phyloP scores from a whole-genome alignment of 345 rosid genomes.

The Camelina neglecta region DNA sequence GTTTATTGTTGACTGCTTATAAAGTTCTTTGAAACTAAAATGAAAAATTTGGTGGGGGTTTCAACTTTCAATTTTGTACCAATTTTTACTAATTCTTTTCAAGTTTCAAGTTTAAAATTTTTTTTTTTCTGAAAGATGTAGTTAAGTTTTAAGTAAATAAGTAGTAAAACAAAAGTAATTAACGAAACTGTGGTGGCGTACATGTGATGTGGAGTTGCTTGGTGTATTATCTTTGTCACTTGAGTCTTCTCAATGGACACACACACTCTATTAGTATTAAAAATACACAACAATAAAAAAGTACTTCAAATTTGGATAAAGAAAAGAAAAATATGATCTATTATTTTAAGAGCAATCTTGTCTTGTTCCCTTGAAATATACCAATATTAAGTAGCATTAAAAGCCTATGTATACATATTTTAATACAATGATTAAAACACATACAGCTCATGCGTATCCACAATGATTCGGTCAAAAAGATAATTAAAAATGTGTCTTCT shows the following conservation, averaged over 20 bases:
- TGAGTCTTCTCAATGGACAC: constrained; percentile 43
- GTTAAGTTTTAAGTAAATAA: background rate
- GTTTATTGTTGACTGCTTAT: constrained; percentile 1
- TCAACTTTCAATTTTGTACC: background rate
- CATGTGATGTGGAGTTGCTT: constrained; percentile 44
- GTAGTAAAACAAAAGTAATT: background rate
- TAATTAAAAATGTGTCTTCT: constrained; percentile 23
- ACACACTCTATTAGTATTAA: background rate
- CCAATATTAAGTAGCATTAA: constrained; percentile 12
- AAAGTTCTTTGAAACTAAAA: background rate
- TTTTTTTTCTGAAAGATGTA: background rate
- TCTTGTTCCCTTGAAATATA: constrained; percentile 29
- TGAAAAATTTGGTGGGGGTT: background rate
- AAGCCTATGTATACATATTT: constrained; percentile 12
- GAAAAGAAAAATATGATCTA: constrained; percentile 3
- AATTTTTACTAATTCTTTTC: background rate
- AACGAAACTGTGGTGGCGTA: constrained; percentile 31
- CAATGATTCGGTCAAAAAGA: constrained; percentile 40
- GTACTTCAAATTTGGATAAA: constrained; percentile 7
- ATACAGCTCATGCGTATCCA: constrained; percentile 40
- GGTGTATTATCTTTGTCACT: constrained; percentile 34
- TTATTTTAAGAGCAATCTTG: constrained; percentile 29
- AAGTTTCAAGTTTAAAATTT: background rate
- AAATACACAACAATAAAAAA: constrained; percentile 14
- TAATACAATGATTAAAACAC: background rate